phyloP scores from a whole-genome alignment of 805 yeast species.

The Danielia reshetovae region DNA sequence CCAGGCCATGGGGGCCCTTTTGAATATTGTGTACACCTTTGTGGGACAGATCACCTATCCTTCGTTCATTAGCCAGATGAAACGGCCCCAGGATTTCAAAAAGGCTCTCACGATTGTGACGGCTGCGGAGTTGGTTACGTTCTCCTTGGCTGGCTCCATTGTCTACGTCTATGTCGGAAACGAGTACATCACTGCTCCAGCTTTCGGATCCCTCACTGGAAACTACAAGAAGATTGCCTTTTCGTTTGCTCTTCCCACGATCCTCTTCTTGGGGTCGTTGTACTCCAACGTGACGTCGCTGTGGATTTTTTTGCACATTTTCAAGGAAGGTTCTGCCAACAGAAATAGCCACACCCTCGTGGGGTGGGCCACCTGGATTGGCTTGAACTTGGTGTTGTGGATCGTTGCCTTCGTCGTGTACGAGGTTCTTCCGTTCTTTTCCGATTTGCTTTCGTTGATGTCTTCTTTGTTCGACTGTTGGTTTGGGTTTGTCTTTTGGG shows the following conservation, averaged over 20 bases:
- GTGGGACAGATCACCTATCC: constrained; percentile 65
- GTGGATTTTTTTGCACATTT: constrained; percentile 46
- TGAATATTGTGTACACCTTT: constrained; percentile 59
- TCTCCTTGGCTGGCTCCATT: constrained; percentile 53
- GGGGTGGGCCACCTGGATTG: constrained; percentile 55
- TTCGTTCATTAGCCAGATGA: constrained; percentile 59
- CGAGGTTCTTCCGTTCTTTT: constrained; percentile 62
- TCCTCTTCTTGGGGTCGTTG: constrained; percentile 51
- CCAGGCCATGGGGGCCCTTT: constrained; percentile 49
- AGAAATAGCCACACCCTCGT: constrained; percentile 42
- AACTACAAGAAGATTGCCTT: constrained; percentile 51
- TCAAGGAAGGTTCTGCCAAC: constrained; percentile 39
- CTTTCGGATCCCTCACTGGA: constrained; percentile 49
- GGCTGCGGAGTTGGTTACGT: constrained; percentile 44
- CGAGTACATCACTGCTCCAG: constrained; percentile 54
- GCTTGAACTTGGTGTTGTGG: constrained; percentile 44
- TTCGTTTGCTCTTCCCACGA: constrained; percentile 59
- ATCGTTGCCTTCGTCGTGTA: constrained; percentile 53
- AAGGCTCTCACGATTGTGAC: constrained; percentile 55
- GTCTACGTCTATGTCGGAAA: constrained; percentile 57
- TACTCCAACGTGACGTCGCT: constrained; percentile 54
- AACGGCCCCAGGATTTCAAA: constrained; percentile 51
- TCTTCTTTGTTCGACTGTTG: constrained; percentile 61
- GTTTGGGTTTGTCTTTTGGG: constrained; percentile 65
- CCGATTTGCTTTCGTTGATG: constrained; percentile 55